A percentile compares a stretch with the other conserved stretches of the same genome.
These are phyloP conservation scores for Amniculicola lignicola DNA, from an alignment of 495 filamentous ascomycete species.

Conservation along the genomic window DNA sequence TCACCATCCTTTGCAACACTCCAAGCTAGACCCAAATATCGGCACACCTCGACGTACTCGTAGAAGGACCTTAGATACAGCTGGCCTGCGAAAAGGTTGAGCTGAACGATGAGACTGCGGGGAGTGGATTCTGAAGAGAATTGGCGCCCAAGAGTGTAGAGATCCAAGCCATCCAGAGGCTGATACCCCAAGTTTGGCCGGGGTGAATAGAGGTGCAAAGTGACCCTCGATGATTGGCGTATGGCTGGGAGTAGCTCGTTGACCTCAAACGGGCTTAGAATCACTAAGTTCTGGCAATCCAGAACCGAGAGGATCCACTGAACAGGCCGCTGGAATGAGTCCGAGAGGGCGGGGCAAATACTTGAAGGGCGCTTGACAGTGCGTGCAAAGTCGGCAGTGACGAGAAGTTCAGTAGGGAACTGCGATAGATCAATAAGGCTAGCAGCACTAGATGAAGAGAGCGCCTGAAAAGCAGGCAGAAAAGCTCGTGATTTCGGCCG, in stretches of 20 bases:
- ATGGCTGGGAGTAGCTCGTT: constrained; percentile 50
- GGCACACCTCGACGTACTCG: constrained; percentile 54
- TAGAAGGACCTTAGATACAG: constrained; percentile 56
- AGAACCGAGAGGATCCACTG: constrained; percentile 56
- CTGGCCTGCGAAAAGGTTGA: constrained; percentile 68
- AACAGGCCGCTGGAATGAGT: constrained; percentile 56
- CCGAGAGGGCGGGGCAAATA: constrained; percentile 25
- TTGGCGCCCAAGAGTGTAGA: constrained; percentile 10
- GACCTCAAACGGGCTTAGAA: constrained; percentile 65
- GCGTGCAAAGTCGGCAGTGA: constrained; percentile 55
- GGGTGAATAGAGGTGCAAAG: constrained; percentile 59
- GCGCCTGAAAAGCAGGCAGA: constrained; percentile 48
- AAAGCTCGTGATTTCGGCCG: constrained; percentile 37
- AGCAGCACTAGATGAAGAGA: constrained; percentile 46
- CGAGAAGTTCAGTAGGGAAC: constrained; percentile 48
- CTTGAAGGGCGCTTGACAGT: constrained; percentile 44
- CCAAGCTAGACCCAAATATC: constrained; percentile 50
- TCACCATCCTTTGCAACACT: constrained; percentile 36
- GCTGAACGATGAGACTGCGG: constrained; percentile 14
- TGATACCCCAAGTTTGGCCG: constrained; percentile 41
- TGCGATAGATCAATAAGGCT: constrained; percentile 34
- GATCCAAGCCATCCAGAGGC: constrained; percentile 12
- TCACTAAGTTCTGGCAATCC: constrained; percentile 42
- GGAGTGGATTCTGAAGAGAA: neutral
- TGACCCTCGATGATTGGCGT: constrained; percentile 36